Evolutionary conservation across 73 alveolate genomes (phyloP), one percentile per base, ranked within the genome.

Genomic region (Symbiodinium natans): DNA sequence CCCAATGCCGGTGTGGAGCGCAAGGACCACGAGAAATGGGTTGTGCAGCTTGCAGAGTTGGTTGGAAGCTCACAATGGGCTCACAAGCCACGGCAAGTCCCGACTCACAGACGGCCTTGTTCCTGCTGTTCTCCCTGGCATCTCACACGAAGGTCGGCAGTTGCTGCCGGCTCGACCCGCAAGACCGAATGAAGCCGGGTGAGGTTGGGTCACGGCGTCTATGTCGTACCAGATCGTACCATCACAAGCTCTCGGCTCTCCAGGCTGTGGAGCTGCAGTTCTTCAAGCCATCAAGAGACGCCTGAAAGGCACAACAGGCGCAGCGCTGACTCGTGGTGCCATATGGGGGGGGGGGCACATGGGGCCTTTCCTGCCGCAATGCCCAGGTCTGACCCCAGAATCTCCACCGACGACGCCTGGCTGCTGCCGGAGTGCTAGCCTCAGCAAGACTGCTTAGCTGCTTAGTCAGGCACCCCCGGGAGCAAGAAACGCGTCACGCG

Each of bases 1-100:
- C 97, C 97, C 80, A 90, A 90, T 42, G 97, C 97, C 27, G 97
- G 97, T 38, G 97, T 90, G 80, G 97, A 90, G 80, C 73, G 77
- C 38, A 40, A 90, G 54, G 97, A 90, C 88, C 97, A 90, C 40
- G 97, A 90, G 41, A 90, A 90, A 34, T 90, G 97, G 97, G 97
- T 90, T 52, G 97, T 90, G 88, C 97, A 90, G 39, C 97, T 90
- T 15, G 97, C 97, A 2, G 97, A 90, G 80, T 85, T 90, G 48
- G 97, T 46, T 29, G 87, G 54, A 34, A 29, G 33, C 84, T 34
- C 42, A n/a, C n/a, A n/a, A n/a, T 48, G 8, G 63, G 63, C 23
- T 74, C 43, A 46, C 38, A 29, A 75, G 15, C 33, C 38, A 9
- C 40, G 29, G 83, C 2, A 0, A 31, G 15, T 71, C 38, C 40